Evolutionary conservation across 2,329 filamentous ascomycete species (phyloP), one percentile per base, ranked within the genome.

Genomic region (Setomelanomma holmii): DNA sequence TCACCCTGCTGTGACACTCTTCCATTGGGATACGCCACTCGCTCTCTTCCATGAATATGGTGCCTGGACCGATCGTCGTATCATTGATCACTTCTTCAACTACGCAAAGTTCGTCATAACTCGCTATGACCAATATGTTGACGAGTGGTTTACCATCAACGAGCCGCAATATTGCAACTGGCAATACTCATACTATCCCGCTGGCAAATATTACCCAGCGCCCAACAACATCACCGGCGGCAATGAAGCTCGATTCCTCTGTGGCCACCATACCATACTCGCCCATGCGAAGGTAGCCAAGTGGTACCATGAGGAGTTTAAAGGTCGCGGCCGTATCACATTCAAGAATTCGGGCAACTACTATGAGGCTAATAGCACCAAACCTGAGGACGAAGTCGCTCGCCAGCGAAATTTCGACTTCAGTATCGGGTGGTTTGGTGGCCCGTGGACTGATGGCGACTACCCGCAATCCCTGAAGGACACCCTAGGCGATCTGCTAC

Each of bases 281-380:
- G 76, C 76, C 0, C 76, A 78, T 49, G 76, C 75, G 19, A 76
- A 76, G 58, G 69, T 78, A 5, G 72, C 74, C 2, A 77, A 78
- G 51, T 78, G 76, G 76, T 78, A 78, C 55, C 74, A 79, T 39
- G 68, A 78, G 14, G 78, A 78, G 51, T 80, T 78, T 64, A 73
- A 76, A 40, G 76, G 76, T 19, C 63, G 64, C 5, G 73, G 74
- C 14, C 67, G 72, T 14, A 78, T 78, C 45, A 76, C 75, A 1
- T 76, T 78, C 56, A 78, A 78, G 57, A 79, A 78, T 50, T 70
- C 64, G 0, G 76, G 74, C 3, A 76, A 78, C 61, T 78, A 77
- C 59, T 76, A 65, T 46, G 67, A 76, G 46, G 67, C 74, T 16
- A 75, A 75, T 44, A 69, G 68, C 24, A 71, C 69, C n/a, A 69